A percentile compares a stretch with the other conserved stretches of the same genome.
phyloP scores from a whole-genome alignment of 164 flowering plant species.

The Tetracentron sinense region DNA sequence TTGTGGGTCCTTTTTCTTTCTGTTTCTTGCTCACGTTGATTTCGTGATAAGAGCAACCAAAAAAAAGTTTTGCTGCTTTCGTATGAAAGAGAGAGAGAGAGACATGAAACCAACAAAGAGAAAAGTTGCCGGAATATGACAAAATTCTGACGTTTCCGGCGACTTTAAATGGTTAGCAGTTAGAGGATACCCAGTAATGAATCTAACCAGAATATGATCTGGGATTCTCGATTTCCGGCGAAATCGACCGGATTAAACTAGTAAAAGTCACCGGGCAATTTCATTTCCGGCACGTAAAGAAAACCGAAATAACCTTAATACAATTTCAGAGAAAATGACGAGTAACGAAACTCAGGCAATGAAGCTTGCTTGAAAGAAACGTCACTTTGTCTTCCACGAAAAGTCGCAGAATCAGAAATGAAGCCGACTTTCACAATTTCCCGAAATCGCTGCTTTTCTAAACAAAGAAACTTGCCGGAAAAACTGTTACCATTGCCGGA shows the following conservation, averaged over 20 bases:
- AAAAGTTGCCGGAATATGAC: neutral
- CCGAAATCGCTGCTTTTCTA: too few relatives aligned
- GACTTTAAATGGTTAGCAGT: neutral
- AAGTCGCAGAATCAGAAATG: too few relatives aligned
- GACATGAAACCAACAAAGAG: neutral
- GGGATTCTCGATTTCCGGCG: neutral
- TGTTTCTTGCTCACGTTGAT: slow-evolving; percentile 31
- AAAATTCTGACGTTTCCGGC: neutral
- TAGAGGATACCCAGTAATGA: neutral
- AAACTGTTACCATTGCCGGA: neutral
- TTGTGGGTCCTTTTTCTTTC: neutral
- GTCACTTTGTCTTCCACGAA: too few relatives aligned
- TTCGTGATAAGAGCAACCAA: slow-evolving; percentile 33
- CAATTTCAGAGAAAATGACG: neutral
- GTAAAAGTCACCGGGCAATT: too few relatives aligned
- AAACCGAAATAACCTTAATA: slow-evolving; percentile 8
- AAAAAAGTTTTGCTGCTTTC: neutral
- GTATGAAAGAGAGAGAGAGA: neutral
- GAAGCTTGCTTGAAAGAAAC: too few relatives aligned
- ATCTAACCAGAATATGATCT: neutral
- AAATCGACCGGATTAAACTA: too few relatives aligned
- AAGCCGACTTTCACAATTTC: too few relatives aligned
- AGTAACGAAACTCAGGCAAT: neutral
- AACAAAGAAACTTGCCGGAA: neutral
- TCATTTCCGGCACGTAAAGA: neutral